A percentile compares a stretch with the other conserved stretches of the same genome.
phyloP scores from a whole-genome alignment of 257 asterid genomes.

The Oldenlandia corymbosa region DNA sequence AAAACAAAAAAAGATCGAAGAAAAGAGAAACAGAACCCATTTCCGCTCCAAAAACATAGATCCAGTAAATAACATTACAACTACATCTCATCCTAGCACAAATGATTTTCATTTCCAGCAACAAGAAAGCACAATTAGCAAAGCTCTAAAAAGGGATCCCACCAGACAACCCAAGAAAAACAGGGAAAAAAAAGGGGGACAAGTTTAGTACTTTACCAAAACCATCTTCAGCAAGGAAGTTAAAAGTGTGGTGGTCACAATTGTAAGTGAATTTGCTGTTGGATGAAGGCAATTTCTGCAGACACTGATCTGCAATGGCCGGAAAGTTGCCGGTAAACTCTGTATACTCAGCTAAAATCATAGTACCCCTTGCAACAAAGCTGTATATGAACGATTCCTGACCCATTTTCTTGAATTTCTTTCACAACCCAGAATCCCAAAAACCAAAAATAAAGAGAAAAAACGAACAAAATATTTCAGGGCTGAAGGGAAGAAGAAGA shows the following conservation, averaged over 20 bases:
- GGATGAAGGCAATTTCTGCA: slow-evolving; percentile 61
- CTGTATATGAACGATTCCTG: slow-evolving; percentile 85
- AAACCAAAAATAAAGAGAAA: no score
- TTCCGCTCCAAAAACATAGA: slow-evolving; percentile 29
- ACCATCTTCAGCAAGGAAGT: slow-evolving; percentile 74
- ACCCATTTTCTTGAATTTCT: slow-evolving; percentile 34
- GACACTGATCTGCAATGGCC: slow-evolving; percentile 80
- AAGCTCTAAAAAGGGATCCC: slow-evolving; percentile 11
- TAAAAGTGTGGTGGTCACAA: slow-evolving; percentile 71
- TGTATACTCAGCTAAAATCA: slow-evolving; percentile 73
- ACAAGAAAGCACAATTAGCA: neutral
- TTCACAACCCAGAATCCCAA: no score
- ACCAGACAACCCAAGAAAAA: neutral
- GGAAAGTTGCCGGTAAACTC: slow-evolving; percentile 88
- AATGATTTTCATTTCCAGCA: neutral
- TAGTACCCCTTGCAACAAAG: slow-evolving; percentile 82
- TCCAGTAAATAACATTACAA: slow-evolving; percentile 36
- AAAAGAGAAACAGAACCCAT: slow-evolving; percentile 14
- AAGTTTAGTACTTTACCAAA: slow-evolving; percentile 53
- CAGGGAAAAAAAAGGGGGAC: neutral
- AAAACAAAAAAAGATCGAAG: neutral
- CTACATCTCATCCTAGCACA: neutral
- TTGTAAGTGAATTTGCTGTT: slow-evolving; percentile 71
- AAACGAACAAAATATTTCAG: neutral
- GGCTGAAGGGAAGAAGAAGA: neutral